Evolutionary conservation across 2,329 filamentous ascomycete genomes (phyloP).

Genomic region (Talaromyces rugulosus): DNA sequence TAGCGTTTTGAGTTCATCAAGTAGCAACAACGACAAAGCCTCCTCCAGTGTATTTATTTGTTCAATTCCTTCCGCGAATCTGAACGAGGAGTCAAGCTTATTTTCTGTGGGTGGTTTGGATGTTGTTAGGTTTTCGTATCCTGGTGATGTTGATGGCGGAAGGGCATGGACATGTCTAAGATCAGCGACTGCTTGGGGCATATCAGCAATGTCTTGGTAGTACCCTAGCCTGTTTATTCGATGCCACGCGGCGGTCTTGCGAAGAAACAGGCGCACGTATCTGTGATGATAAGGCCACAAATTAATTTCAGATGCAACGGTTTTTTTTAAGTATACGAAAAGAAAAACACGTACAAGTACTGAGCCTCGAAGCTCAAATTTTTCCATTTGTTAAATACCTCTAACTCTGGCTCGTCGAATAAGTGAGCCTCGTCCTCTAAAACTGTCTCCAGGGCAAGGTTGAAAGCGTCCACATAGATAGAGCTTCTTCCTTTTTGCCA

Average conservation of each 20-base stretch:
- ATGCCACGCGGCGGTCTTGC: conserved; percentile 91
- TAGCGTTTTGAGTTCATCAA: conserved; percentile 81
- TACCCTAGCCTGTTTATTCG: conserved; percentile 73
- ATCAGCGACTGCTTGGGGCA: conserved; percentile 59
- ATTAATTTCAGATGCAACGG: conserved; percentile 1
- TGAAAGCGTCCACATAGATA: conserved; percentile 97
- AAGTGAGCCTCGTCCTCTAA: conserved; percentile 83
- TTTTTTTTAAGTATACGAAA: background rate
- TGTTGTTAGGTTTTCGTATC: conserved; percentile 43
- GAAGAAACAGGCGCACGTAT: conserved; percentile 86
- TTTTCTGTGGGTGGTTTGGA: conserved; percentile 44
- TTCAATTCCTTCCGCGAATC: conserved; percentile 75
- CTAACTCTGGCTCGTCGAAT: conserved; percentile 73
- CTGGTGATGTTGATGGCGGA: conserved; percentile 41
- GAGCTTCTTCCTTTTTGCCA: conserved; percentile 79
- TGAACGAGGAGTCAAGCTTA: conserved; percentile 56
- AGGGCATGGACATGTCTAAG: conserved; percentile 59
- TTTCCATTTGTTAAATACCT: conserved; percentile 74
- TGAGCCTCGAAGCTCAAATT: conserved; percentile 76
- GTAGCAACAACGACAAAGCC: conserved; percentile 71
- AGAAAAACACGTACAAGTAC: conserved; percentile 64
- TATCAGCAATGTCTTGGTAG: conserved; percentile 74
- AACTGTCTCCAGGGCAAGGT: conserved; percentile 83
- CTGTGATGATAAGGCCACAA: conserved; percentile 39
- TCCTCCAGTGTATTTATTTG: conserved; percentile 77